These are phyloP conservation scores for Lepidium campestre DNA, from an alignment of 441 rosid species.

Conservation along the genomic window DNA sequence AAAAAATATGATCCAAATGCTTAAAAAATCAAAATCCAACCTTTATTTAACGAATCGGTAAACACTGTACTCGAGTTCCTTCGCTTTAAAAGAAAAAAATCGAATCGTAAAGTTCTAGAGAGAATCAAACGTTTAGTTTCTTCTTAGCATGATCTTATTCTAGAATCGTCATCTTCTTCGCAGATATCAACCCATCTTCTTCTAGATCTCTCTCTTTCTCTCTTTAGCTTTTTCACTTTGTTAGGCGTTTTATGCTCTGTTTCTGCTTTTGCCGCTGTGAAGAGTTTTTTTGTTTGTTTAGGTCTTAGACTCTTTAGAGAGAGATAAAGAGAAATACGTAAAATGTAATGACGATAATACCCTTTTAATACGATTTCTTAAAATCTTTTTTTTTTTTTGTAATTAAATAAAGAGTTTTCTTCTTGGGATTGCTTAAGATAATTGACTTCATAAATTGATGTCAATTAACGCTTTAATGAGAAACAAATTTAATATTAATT, in stretches of 20 bases:
- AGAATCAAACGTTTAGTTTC: background rate
- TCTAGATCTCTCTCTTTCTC: constrained; percentile 21
- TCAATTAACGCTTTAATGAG: background rate
- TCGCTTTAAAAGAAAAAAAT: background rate
- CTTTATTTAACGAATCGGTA: background rate
- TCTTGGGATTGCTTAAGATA: constrained; percentile 18
- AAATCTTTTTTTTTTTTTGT: background rate
- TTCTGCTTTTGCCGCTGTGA: constrained; percentile 12
- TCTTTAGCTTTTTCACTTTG: background rate
- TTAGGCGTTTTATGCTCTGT: constrained; percentile 13
- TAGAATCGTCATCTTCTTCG: background rate
- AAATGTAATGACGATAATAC: background rate
- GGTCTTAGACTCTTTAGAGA: background rate
- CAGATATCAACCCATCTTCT: constrained; percentile 2
- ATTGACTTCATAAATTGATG: constrained; percentile 9
- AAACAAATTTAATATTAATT: background rate
- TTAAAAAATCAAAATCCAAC: background rate
- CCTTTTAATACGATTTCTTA: background rate
- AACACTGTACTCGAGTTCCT: background rate
- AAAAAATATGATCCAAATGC: background rate
- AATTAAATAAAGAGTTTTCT: background rate
- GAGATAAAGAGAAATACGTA: background rate
- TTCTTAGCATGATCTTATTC: background rate
- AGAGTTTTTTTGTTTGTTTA: constrained; percentile 1
- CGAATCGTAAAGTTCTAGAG: background rate